Conservation (phyloP, 2,329 filamentous ascomycete species). For the Drechslerella coelobrocha region DNA sequence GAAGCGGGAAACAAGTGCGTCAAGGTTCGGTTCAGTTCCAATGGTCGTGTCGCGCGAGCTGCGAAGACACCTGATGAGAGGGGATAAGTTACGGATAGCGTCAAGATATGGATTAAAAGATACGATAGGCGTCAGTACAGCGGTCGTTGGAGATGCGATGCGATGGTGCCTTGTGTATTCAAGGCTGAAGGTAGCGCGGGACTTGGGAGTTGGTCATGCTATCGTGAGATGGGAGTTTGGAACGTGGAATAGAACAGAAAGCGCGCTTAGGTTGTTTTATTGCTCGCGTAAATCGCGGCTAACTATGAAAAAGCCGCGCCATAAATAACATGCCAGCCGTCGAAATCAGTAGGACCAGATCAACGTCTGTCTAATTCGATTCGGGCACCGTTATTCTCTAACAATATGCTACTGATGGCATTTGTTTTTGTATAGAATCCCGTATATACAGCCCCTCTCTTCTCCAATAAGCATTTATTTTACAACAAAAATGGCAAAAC, state of each 20-base stretch:
- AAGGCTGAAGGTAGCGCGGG: slow-evolving; percentile 5
- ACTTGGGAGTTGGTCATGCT: slow-evolving; percentile 27
- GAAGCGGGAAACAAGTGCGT: slow-evolving; percentile 3
- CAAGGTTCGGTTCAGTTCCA: slow-evolving; percentile 2
- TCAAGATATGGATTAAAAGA: slow-evolving; percentile 4
- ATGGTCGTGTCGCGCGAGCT: slow-evolving; percentile 46
- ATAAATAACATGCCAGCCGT: neutral
- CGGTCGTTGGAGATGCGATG: neutral
- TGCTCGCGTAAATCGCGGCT: slow-evolving; percentile 49
- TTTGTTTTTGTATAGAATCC: slow-evolving; percentile 17
- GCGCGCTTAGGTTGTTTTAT: slow-evolving; percentile 49
- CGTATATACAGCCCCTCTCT: slow-evolving; percentile 34
- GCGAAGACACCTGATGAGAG: neutral
- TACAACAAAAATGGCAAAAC: slow-evolving; percentile 37
- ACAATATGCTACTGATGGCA: neutral
- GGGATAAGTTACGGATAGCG: neutral
- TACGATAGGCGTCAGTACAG: neutral
- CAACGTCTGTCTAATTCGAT: too few relatives aligned
- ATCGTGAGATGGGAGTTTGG: slow-evolving; percentile 49
- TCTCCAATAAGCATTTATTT: slow-evolving; percentile 35
- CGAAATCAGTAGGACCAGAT: neutral
- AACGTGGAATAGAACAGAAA: slow-evolving; percentile 46
- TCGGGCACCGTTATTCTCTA: too few relatives aligned
- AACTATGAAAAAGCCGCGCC: slow-evolving; percentile 12
- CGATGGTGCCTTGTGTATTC: neutral